Evolutionary conservation across 2,329 filamentous ascomycete genomes (phyloP).

Genomic region (Aspergillus sp.): DNA sequence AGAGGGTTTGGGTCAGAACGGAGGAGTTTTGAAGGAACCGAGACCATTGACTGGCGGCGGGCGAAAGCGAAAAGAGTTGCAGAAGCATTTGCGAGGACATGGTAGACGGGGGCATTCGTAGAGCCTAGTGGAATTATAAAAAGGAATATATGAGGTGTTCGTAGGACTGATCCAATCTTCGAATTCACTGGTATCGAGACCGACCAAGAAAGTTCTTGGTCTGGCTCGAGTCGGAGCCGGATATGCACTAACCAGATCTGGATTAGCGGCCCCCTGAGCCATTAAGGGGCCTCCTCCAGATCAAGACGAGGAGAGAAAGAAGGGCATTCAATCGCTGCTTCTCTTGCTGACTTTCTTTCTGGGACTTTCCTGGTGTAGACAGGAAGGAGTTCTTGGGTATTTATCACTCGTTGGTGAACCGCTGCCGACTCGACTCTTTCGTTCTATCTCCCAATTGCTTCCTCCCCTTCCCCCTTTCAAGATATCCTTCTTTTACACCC

Average conservation of each 20-base stretch:
- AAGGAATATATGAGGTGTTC: neutral
- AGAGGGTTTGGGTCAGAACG: conserved; percentile 50
- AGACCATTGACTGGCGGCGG: conserved; percentile 21
- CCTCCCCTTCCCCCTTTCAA: neutral
- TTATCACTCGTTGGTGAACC: conserved; percentile 3
- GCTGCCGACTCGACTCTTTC: neutral
- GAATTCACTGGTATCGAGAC: neutral
- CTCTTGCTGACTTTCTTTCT: neutral
- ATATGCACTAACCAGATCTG: conserved; percentile 24
- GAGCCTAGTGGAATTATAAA: conserved; percentile 15
- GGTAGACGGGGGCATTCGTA: conserved; percentile 17
- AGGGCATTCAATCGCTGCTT: neutral
- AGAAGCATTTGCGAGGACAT: conserved; percentile 18
- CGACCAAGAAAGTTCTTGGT: conserved; percentile 4
- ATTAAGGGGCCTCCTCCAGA: conserved; percentile 15
- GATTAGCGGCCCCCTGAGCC: conserved; percentile 34
- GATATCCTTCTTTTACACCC: conserved; percentile 6
- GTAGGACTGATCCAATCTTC: neutral
- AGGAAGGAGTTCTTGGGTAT: conserved; percentile 14
- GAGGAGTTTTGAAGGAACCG: conserved; percentile 39
- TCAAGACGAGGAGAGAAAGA: neutral
- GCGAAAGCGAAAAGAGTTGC: conserved; percentile 13
- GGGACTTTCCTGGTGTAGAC: conserved; percentile 3
- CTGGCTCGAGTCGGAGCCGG: conserved; percentile 17
- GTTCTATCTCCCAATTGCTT: conserved; percentile 7